Evolutionary conservation across 768 basidiomycete genomes (phyloP).

Genomic region (Cubamyces sp.): DNA sequence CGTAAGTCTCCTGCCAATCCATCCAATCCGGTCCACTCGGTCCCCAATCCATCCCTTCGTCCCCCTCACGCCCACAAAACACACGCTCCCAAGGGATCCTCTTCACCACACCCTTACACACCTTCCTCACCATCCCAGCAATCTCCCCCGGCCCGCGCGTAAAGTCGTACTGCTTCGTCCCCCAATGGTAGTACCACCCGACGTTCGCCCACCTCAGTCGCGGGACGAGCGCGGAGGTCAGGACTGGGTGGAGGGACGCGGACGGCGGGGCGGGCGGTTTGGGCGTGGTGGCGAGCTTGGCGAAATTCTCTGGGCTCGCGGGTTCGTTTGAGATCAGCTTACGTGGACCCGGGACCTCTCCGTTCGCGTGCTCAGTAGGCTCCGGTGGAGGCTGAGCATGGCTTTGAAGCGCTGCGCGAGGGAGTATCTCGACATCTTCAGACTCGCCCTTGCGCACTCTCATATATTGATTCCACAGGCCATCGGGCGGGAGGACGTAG

Average conservation of each 20-base stretch:
- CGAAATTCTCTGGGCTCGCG: slow-evolving; percentile 59
- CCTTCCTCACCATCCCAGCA: slow-evolving; percentile 51
- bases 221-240: slow-evolving; percentile 59
- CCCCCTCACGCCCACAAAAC: slow-evolving; percentile 42
- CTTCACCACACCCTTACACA: slow-evolving; percentile 67
- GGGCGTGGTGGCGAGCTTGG: slow-evolving; percentile 53
- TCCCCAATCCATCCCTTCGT: slow-evolving; percentile 49
- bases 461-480: slow-evolving; percentile 75
- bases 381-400: slow-evolving; percentile 9
- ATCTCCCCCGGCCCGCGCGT: slow-evolving; percentile 67
- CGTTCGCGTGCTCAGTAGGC: neutral
- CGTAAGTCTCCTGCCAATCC: slow-evolving; percentile 78
- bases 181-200: slow-evolving; percentile 97
- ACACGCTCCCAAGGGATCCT: slow-evolving; percentile 73
- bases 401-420: slow-evolving; percentile 43
- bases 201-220: slow-evolving; percentile 96
- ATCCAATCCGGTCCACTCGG: slow-evolving; percentile 64
- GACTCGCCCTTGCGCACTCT: slow-evolving; percentile 37
- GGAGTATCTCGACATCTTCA: slow-evolving; percentile 44
- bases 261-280: slow-evolving; percentile 73
- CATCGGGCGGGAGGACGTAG: slow-evolving; percentile 72
- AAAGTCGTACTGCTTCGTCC: slow-evolving; percentile 93
- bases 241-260: slow-evolving; percentile 51
- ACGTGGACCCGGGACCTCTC: slow-evolving; percentile 54
- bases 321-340: slow-evolving; percentile 75